Evolutionary conservation across 495 filamentous ascomycete genomes (phyloP).

Genomic region (Hypoxylon rickii): DNA sequence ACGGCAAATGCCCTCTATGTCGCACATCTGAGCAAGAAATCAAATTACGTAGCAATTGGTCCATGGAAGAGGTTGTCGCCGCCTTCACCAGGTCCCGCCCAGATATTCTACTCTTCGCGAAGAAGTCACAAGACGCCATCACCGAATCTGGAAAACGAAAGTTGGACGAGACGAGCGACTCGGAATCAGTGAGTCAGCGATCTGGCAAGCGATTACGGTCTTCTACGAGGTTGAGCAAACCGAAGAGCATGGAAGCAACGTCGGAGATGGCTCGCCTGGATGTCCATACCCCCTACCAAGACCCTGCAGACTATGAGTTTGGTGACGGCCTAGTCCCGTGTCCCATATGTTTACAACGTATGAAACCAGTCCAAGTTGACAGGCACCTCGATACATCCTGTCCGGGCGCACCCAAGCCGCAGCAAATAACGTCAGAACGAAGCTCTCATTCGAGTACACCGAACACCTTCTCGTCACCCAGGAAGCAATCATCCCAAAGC

Average conservation of each 20-base stretch:
- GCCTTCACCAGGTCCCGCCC: constrained; percentile 70
- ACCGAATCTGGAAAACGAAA: constrained; percentile 53
- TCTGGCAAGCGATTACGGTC: constrained; percentile 53
- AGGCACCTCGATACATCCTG: constrained; percentile 73
- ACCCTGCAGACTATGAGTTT: constrained; percentile 43
- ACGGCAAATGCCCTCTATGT: constrained; percentile 87
- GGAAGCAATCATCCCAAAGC: constrained; percentile 16
- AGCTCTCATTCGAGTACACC: constrained; percentile 33
- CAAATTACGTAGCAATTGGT: constrained; percentile 81
- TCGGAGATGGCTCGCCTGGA: constrained; percentile 43
- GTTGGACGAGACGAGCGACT: constrained; percentile 42
- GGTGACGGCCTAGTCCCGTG: constrained; percentile 80
- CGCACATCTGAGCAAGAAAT: constrained; percentile 76
- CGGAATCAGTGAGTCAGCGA: constrained; percentile 22
- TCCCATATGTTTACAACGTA: constrained; percentile 75
- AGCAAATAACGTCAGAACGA: constrained; percentile 17
- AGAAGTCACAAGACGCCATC: constrained; percentile 35
- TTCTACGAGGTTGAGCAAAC: constrained; percentile 48
- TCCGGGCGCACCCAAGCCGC: constrained; percentile 45
- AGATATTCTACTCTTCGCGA: constrained; percentile 64
- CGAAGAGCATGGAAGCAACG: constrained; percentile 40
- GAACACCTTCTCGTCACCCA: constrained; percentile 19
- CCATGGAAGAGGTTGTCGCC: constrained; percentile 82
- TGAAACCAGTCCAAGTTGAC: constrained; percentile 77
- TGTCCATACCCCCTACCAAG: constrained; percentile 37